A percentile compares a stretch with the other conserved stretches of the same genome.
These are phyloP conservation scores for Anthracocystis walkeri DNA, from an alignment of 1,284 basidiomycete species.

Conservation along the genomic window DNA sequence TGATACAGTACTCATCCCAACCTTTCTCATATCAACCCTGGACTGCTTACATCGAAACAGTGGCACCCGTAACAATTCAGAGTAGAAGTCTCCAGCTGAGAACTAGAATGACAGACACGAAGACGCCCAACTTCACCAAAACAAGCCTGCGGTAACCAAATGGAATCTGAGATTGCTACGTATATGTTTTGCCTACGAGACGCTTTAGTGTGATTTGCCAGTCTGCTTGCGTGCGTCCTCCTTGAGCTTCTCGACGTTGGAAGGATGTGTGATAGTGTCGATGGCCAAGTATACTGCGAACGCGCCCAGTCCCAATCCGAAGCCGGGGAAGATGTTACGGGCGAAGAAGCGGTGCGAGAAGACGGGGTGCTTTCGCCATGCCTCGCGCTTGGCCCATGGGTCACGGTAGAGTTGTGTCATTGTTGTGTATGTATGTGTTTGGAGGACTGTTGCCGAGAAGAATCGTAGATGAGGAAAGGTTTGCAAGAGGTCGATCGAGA, in stretches of 20 bases:
- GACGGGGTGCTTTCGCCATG: slow-evolving; percentile 69
- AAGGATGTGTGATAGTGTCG: slow-evolving; percentile 60
- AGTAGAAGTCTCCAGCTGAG: neutral
- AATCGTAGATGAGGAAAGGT: neutral
- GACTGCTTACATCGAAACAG: no score
- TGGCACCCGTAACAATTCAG: neutral
- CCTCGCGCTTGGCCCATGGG: slow-evolving; percentile 68
- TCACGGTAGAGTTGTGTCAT: slow-evolving; percentile 66
- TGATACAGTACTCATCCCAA: neutral
- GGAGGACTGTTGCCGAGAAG: neutral
- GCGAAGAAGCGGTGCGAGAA: slow-evolving; percentile 66
- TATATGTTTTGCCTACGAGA: neutral
- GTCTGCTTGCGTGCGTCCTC: slow-evolving; percentile 62
- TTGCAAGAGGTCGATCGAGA: neutral
- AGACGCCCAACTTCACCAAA: neutral
- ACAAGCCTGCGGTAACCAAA: neutral
- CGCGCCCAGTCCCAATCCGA: slow-evolving; percentile 62
- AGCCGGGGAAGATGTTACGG: slow-evolving; percentile 67
- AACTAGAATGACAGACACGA: neutral
- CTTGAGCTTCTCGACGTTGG: slow-evolving; percentile 66
- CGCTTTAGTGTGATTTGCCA: slow-evolving; percentile 26
- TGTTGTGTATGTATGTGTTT: slow-evolving; percentile 1
- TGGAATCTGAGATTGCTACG: slow-evolving; percentile 9
- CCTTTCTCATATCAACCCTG: neutral
- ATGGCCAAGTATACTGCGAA: slow-evolving; percentile 59